Percentiles rank a stretch among this genome's conserved stretches.
Conservation (phyloP, 2,329 filamentous ascomycete genomes). For the Geosmithia putterillii region DNA sequence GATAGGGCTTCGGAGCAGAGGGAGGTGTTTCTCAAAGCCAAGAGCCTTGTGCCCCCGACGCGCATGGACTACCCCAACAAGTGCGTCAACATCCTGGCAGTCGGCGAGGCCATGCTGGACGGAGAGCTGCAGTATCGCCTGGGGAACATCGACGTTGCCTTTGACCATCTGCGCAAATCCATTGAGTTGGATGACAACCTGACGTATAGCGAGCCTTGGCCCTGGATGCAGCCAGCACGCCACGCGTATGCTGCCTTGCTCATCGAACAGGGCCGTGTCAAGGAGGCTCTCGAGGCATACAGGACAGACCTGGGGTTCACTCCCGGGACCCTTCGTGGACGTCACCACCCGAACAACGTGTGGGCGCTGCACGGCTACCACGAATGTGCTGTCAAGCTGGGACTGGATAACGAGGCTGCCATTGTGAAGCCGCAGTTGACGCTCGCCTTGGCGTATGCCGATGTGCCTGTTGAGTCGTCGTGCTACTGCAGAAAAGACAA, state of each 20-base stretch:
- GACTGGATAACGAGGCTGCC: constrained; percentile 22
- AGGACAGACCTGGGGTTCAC: constrained; percentile 43
- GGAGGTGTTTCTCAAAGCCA: constrained; percentile 32
- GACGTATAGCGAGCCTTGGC: constrained; percentile 59
- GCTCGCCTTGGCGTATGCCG: constrained; percentile 37
- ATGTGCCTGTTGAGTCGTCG: constrained; percentile 37
- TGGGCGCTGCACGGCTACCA: constrained; percentile 61
- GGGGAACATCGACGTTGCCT: constrained; percentile 41
- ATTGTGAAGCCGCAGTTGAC: constrained; percentile 27
- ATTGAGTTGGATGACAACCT: constrained; percentile 45
- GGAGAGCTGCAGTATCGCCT: constrained; percentile 58
- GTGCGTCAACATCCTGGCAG: constrained; percentile 37
- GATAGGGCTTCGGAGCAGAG: constrained; percentile 35
- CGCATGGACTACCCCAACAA: constrained; percentile 27
- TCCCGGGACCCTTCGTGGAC: constrained; percentile 41
- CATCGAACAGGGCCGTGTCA: constrained; percentile 44
- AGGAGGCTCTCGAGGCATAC: constrained; percentile 41
- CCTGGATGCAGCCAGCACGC: constrained; percentile 59
- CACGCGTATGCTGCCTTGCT: constrained; percentile 55
- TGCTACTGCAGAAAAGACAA: constrained; percentile 24
- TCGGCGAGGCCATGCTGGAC: constrained; percentile 53
- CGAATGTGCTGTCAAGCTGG: constrained; percentile 46
- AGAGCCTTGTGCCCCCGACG: constrained; percentile 34
- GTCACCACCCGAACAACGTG: constrained; percentile 56
- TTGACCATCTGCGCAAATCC: constrained; percentile 38